Base-by-base conservation (phyloP, 139 green algal genomes). In the Chlorella vulgaris region DNA sequence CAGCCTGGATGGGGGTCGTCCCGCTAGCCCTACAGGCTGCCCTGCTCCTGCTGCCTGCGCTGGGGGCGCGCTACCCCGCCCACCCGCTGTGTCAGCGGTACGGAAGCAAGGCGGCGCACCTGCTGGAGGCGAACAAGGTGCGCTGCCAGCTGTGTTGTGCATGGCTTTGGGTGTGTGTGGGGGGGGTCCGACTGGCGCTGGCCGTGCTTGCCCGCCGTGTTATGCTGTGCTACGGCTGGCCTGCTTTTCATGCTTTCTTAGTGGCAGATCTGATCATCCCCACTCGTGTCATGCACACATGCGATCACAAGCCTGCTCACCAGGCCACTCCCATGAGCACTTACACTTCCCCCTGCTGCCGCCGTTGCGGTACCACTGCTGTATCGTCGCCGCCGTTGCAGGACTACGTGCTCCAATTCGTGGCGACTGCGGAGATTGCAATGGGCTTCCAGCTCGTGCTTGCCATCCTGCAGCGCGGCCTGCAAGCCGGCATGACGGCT, bases 371-470 rank as follows among this genome's bases (percentile, higher is more conserved):
- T 31, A n/a, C 3, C n/a, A 42, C 28, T 36, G 43, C 47, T 29
- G 3, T 61, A 38, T 74, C 24, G 38, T 24, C 53, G 24, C 29
- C 51, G 35, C 0, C 73, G 26, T 62, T 66, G 42, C 76, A 82
- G 76, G 38, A 47, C 22, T 38, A 60, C 7, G 68, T 71, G 13
- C 42, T 43, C 26, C 62, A 40, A 15, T 39, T 63, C 6, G 33
- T 31, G 6, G 62, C 71, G 0, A 77, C n/a, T 24, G 42, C 43
- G 7, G 69, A 81, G 39, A 65, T 86, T 21, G 19, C 47, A 15
- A 33, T 82, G 42, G 69, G 55, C 29, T 86, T 86, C 69, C 42
- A 69, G 42, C 22, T 82, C n/a, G 28, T 78, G 39, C 31, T 86
- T 1, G 40, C 63, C 15, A 28, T 63, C 8, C 66, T 84, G 39